Evolutionary conservation across 768 basidiomycete species (phyloP).

Genomic region (Paxillus involutus): DNA sequence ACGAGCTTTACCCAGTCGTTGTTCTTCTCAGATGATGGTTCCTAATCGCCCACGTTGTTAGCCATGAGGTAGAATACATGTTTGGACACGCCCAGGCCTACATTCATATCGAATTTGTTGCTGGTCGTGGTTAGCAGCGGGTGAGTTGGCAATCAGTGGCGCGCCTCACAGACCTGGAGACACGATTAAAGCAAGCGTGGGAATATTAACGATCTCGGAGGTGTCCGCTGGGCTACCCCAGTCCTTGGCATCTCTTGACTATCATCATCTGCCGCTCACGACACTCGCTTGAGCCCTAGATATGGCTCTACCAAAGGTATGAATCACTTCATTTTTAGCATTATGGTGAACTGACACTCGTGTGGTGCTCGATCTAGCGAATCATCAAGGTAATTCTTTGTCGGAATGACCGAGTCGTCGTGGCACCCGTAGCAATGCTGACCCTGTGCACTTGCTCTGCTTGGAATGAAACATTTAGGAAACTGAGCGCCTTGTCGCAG

Average conservation of each 20-base stretch:
- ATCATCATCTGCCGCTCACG: conserved; percentile 15
- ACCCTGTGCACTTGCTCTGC: conserved; percentile 15
- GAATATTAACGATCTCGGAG: conserved; percentile 14
- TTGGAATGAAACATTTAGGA: conserved; percentile 54
- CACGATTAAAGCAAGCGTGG: conserved; percentile 12
- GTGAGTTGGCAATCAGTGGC: neutral
- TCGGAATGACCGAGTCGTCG: conserved; percentile 13
- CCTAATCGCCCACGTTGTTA: neutral
- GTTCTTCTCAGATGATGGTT: conserved; percentile 10
- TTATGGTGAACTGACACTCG: conserved; percentile 1
- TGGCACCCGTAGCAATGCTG: conserved; percentile 16
- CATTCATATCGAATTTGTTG: conserved; percentile 14
- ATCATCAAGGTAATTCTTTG: conserved; percentile 47
- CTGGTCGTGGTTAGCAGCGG: conserved; percentile 16
- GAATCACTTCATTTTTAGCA: neutral
- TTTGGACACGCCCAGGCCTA: conserved; percentile 5
- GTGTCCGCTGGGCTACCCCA: neutral
- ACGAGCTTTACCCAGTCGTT: conserved; percentile 75
- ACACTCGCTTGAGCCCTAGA: conserved; percentile 14
- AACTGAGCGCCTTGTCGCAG: conserved; percentile 93
- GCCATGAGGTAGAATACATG: neutral
- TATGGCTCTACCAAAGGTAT: conserved; percentile 39
- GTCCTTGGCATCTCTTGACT: conserved; percentile 3
- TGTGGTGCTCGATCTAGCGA: conserved; percentile 34
- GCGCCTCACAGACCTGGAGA: too few relatives aligned